Evolutionary conservation across 2,329 filamentous ascomycete genomes (phyloP).

Genomic region (Microcera coccophila): DNA sequence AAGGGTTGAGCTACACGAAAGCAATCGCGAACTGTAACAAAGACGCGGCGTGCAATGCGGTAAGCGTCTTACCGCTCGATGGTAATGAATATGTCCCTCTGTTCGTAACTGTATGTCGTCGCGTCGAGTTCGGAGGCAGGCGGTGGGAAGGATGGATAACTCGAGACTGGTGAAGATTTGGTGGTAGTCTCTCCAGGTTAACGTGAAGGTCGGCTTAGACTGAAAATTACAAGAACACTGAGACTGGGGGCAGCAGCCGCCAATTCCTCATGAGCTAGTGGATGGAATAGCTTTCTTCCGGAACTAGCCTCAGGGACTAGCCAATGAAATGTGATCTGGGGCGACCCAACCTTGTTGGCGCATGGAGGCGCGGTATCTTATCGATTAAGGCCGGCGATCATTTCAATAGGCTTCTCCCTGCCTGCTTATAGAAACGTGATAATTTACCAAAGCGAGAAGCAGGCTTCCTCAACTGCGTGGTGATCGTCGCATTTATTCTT

Average conservation of each 20-base stretch:
- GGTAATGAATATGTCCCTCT: background rate
- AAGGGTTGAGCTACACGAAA: slow-evolving; percentile 19
- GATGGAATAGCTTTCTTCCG: slow-evolving; percentile 36
- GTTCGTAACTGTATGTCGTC: background rate
- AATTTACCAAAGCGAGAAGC: no score
- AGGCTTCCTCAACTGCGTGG: no score
- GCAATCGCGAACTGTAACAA: slow-evolving; percentile 17
- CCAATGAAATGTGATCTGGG: background rate
- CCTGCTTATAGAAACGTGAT: no score
- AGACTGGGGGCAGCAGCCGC: slow-evolving; percentile 38
- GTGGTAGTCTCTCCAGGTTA: slow-evolving; percentile 9
- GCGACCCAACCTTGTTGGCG: background rate
- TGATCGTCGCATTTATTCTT: no score
- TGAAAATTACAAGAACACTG: slow-evolving; percentile 39
- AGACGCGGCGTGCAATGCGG: slow-evolving; percentile 2
- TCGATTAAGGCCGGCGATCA: slow-evolving; percentile 4
- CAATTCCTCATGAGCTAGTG: slow-evolving; percentile 42
- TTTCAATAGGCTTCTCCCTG: slow-evolving; percentile 1
- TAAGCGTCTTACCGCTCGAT: slow-evolving; percentile 1
- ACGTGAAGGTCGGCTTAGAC: slow-evolving; percentile 30
- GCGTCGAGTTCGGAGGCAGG: slow-evolving; percentile 9
- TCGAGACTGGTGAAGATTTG: background rate
- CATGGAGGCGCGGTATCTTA: slow-evolving; percentile 5
- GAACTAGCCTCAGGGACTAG: slow-evolving; percentile 10
- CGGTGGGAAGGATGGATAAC: slow-evolving; percentile 2